A percentile compares a stretch with the other conserved stretches of the same genome.
phyloP scores from a whole-genome alignment of 2,329 filamentous ascomycete genomes.

The Xylariaceae sp. region DNA sequence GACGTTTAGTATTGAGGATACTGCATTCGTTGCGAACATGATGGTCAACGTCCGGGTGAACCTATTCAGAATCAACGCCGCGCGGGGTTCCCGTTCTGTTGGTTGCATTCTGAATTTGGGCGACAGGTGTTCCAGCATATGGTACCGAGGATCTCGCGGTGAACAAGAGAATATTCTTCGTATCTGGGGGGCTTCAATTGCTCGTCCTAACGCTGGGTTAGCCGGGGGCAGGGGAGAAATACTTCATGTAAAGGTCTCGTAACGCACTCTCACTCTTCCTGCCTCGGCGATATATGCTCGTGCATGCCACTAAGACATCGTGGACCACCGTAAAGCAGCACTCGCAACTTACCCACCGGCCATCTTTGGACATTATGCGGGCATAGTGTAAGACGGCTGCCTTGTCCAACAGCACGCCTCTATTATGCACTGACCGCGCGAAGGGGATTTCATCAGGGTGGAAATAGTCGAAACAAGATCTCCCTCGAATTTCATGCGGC shows the following conservation, averaged over 20 bases:
- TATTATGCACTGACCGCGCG: conserved; percentile 74
- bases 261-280: conserved; percentile 76
- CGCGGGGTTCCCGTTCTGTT: conserved; percentile 76
- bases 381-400: conserved; percentile 85
- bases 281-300: conserved; percentile 75
- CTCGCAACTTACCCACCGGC: conserved; percentile 80
- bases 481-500: conserved; percentile 76
- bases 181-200: conserved; percentile 78
- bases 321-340: conserved; percentile 91
- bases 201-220: conserved; percentile 64
- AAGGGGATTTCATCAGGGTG: conserved; percentile 81
- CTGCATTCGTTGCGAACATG: conserved; percentile 84
- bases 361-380: conserved; percentile 70
- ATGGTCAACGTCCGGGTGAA: conserved; percentile 83
- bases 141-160: conserved; percentile 82
- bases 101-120: conserved; percentile 74
- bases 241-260: conserved; percentile 8
- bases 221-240: background rate
- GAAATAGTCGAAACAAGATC: conserved; percentile 85
- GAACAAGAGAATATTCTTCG: conserved; percentile 82
- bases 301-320: conserved; percentile 85
- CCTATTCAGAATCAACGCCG: conserved; percentile 83
- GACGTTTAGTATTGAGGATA: conserved; percentile 78
- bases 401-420: conserved; percentile 79
- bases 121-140: conserved; percentile 87